These are phyloP conservation scores for Aspergillus leporis DNA, from an alignment of 495 filamentous ascomycete genomes.

Conservation along the genomic window DNA sequence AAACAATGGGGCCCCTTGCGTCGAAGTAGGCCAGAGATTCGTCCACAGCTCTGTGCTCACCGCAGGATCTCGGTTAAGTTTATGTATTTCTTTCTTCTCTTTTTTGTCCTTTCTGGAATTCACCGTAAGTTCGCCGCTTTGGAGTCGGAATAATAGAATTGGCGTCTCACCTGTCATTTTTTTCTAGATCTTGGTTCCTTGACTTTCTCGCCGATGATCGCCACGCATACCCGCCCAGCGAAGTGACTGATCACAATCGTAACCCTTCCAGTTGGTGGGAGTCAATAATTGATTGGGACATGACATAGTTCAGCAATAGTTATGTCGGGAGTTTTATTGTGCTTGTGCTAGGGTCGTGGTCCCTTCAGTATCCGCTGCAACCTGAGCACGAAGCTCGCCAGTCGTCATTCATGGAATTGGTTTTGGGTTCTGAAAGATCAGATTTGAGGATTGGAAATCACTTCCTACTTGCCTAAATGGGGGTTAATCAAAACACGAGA, in stretches of 20 bases:
- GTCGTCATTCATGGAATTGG: too few species aligned
- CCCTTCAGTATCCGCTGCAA: not conserved
- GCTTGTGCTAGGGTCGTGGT: not conserved
- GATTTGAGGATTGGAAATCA: too few species aligned
- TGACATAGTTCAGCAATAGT: slow-evolving; percentile 12
- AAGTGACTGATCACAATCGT: slow-evolving; percentile 13
- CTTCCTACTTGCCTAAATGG: too few species aligned
- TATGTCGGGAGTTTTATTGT: not conserved
- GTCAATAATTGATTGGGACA: slow-evolving; percentile 15
- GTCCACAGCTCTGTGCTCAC: not conserved
- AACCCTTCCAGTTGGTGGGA: slow-evolving; percentile 4
- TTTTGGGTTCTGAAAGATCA: too few species aligned
- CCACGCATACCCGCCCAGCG: slow-evolving; percentile 4
- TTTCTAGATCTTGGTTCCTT: not conserved
- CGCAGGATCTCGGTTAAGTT: not conserved
- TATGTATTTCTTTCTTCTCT: not conserved
- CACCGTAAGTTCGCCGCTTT: not conserved
- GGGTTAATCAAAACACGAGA: too few species aligned
- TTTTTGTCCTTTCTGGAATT: not conserved
- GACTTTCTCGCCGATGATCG: slow-evolving; percentile 9
- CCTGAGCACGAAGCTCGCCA: not conserved
- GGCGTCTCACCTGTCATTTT: slow-evolving; percentile 18
- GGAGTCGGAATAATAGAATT: not conserved
- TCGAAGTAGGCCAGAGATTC: slow-evolving; percentile 3
- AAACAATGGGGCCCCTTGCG: slow-evolving; percentile 16